Evolutionary conservation across 805 yeast genomes (phyloP).

Genomic region (Monosporozyma yasuniensis): DNA sequence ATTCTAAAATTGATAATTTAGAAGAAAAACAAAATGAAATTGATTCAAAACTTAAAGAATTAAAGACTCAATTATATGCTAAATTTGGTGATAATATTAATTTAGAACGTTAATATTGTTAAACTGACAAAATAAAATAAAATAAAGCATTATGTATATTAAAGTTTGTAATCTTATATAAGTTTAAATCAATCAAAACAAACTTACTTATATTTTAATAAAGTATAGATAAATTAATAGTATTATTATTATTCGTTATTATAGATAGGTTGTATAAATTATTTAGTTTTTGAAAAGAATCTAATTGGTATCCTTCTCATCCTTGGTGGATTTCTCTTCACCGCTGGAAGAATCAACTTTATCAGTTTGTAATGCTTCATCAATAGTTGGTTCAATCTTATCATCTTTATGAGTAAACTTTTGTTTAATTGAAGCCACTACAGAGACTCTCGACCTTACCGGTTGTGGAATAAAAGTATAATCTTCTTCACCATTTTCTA

Average conservation of each 20-base stretch:
- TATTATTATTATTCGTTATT: neutral
- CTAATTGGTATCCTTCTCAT: neutral
- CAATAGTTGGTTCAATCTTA: constrained; percentile 16
- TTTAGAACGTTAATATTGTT: constrained; percentile 46
- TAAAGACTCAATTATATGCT: constrained; percentile 72
- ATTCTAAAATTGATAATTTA: constrained; percentile 38
- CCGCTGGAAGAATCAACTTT: neutral
- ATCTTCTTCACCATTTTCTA: constrained; percentile 41
- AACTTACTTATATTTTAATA: too few relatives aligned
- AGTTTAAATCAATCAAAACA: too few relatives aligned
- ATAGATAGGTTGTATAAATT: neutral
- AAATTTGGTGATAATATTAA: constrained; percentile 87
- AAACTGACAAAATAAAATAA: neutral
- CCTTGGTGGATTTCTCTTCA: constrained; percentile 2
- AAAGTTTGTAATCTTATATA: neutral
- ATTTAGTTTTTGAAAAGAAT: too few relatives aligned
- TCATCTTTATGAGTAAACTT: constrained; percentile 27
- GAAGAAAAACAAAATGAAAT: constrained; percentile 42
- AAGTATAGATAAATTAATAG: too few relatives aligned
- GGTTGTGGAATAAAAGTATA: constrained; percentile 69
- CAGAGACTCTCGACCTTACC: constrained; percentile 47
- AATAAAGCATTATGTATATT: neutral
- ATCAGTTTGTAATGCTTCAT: neutral
- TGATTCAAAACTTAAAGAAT: constrained; percentile 44
- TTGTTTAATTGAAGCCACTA: constrained; percentile 3